A percentile compares a stretch with the other conserved stretches of the same genome.
These are phyloP conservation scores for Colletotrichum cereale DNA, from an alignment of 2,329 filamentous ascomycete genomes.

Conservation along the genomic window DNA sequence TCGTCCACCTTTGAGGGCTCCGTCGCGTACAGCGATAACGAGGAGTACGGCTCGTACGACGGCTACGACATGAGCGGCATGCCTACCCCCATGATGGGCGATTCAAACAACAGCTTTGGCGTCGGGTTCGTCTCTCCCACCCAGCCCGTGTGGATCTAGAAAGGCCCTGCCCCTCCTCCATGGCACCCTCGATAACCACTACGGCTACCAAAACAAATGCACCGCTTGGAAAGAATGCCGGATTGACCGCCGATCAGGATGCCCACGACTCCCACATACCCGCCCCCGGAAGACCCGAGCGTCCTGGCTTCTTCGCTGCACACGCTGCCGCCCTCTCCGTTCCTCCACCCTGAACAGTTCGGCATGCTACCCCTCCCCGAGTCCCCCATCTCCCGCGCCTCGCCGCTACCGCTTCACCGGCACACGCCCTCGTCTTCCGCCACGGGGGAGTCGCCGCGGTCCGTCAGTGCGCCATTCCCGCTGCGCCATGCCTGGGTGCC, in stretches of 20 bases:
- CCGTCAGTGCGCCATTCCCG: slow-evolving; percentile 42
- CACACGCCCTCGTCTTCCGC: slow-evolving; percentile 47
- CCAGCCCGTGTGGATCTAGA: slow-evolving; percentile 72
- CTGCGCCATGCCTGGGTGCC: slow-evolving; percentile 27
- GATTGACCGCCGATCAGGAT: slow-evolving; percentile 70
- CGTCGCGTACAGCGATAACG: slow-evolving; percentile 72
- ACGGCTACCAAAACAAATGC: slow-evolving; percentile 50
- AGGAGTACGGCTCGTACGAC: slow-evolving; percentile 61
- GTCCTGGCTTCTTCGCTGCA: slow-evolving; percentile 53
- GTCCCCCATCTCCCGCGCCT: slow-evolving; percentile 55
- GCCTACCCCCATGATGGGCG: slow-evolving; percentile 61
- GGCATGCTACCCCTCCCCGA: slow-evolving; percentile 61
- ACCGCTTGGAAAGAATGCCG: slow-evolving; percentile 55
- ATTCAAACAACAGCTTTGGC: slow-evolving; percentile 58
- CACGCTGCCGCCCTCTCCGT: slow-evolving; percentile 59
- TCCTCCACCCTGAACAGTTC: slow-evolving; percentile 57
- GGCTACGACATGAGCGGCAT: slow-evolving; percentile 59
- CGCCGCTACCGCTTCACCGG: slow-evolving; percentile 50
- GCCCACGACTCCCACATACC: slow-evolving; percentile 59
- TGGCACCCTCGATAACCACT: slow-evolving; percentile 51
- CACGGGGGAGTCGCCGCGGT: slow-evolving; percentile 47
- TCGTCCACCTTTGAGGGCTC: slow-evolving; percentile 74
- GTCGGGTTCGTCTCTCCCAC: slow-evolving; percentile 74
- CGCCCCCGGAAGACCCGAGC: slow-evolving; percentile 57
- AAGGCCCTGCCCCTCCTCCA: slow-evolving; percentile 46